Percentiles rank a stretch among this genome's conserved stretches.
Evolutionary conservation across 176 grass and related monocot genomes (phyloP).

Genomic region (Dendrocalamus sinicus): DNA sequence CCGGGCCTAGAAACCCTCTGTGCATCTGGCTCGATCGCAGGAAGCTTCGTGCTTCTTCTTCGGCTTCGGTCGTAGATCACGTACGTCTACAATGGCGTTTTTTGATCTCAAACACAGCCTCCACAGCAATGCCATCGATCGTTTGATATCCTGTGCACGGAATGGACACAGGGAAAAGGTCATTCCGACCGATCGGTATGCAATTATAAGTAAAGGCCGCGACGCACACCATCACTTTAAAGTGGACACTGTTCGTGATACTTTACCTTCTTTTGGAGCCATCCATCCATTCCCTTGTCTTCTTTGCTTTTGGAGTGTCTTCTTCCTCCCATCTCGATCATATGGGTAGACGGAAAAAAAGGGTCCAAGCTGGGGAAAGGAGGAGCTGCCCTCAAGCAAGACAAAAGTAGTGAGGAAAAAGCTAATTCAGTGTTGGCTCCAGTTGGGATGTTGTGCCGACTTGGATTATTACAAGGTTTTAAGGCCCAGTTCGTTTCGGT

Average conservation of each 20-base stretch:
- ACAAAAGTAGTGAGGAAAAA: constrained; percentile 29
- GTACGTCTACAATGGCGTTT: too few species aligned
- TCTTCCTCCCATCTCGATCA: not conserved
- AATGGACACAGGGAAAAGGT: not conserved
- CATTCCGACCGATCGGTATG: not conserved
- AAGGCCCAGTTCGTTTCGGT: too few species aligned
- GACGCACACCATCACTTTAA: constrained; percentile 25
- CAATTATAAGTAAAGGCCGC: not conserved
- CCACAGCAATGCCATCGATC: not conserved
- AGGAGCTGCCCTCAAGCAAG: constrained; percentile 31
- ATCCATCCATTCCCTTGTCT: constrained; percentile 6
- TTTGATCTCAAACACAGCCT: too few species aligned
- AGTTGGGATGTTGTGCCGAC: constrained; percentile 7
- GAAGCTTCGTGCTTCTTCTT: too few species aligned
- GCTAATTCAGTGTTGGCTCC: constrained; percentile 16
- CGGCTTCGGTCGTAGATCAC: too few species aligned
- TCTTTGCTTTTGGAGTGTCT: constrained; percentile 24
- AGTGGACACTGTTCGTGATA: constrained; percentile 29
- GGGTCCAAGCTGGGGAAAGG: constrained; percentile 14
- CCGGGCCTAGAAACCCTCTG: too few species aligned
- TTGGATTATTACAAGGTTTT: not conserved
- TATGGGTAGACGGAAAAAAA: constrained; percentile 14
- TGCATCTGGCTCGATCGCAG: too few species aligned
- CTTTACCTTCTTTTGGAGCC: constrained; percentile 69
- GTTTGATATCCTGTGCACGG: not conserved